Percentiles rank a stretch among this genome's conserved stretches.
phyloP scores from a whole-genome alignment of 257 asterid genomes.

The Solanum clarkiae region DNA sequence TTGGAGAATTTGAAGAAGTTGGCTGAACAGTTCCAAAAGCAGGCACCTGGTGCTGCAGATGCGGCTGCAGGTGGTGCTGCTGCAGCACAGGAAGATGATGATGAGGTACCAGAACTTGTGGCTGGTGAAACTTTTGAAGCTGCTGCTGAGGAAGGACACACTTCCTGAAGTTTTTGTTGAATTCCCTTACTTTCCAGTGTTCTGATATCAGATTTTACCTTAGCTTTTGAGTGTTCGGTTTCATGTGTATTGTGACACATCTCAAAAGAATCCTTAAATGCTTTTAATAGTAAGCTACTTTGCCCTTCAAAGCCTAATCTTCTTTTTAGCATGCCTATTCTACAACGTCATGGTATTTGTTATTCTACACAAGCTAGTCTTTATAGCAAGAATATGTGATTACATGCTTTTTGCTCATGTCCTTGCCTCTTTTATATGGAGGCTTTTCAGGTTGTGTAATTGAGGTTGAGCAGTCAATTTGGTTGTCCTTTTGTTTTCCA shows the following conservation, averaged over 20 bases:
- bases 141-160: constrained; percentile 51
- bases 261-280: constrained; percentile 4
- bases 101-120: constrained; percentile 71
- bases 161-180: constrained; percentile 19
- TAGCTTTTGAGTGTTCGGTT: constrained; percentile 2
- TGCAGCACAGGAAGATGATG: constrained; percentile 37
- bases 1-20: constrained; percentile 68
- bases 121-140: constrained; percentile 67
- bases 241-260: constrained; percentile 10
- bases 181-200: constrained; percentile 16
- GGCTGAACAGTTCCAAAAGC: constrained; percentile 79
- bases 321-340: background rate
- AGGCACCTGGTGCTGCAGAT: constrained; percentile 29
- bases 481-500: background rate
- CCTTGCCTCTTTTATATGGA: background rate
- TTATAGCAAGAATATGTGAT: background rate
- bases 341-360: background rate
- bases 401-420: background rate
- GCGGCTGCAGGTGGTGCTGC: constrained; percentile 7
- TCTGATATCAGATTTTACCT: constrained; percentile 19
- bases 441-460: no score
- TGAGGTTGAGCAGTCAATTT: background rate
- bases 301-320: background rate
- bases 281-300: constrained; percentile 1
- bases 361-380: background rate